phyloP scores from a whole-genome alignment of 306 rosid genomes.

The Vigna angularis region DNA sequence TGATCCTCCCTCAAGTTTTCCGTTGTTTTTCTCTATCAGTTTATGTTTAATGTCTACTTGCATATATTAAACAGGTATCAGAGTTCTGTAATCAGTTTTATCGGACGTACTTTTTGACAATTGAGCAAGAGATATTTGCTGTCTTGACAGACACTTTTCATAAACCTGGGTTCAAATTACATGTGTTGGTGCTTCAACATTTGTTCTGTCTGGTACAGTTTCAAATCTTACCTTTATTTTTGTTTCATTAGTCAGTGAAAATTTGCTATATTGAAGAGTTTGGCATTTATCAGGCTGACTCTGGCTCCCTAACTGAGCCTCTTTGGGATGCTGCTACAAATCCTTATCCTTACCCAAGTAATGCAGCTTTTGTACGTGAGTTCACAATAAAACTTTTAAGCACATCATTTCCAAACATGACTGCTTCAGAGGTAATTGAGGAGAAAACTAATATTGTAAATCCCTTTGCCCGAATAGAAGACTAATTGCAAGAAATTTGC shows the following conservation, averaged over 20 bases:
- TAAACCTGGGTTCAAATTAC: slow-evolving; percentile 98
- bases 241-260: background rate
- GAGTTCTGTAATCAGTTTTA: slow-evolving; percentile 95
- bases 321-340: slow-evolving; percentile 82
- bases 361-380: slow-evolving; percentile 80
- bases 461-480: background rate
- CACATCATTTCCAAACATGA: slow-evolving; percentile 95
- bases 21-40: background rate
- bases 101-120: slow-evolving; percentile 75
- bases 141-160: slow-evolving; percentile 96
- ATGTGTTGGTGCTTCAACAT: slow-evolving; percentile 94
- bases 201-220: slow-evolving; percentile 80
- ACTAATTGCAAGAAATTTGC: slow-evolving; percentile 44
- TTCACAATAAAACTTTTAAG: slow-evolving; percentile 90
- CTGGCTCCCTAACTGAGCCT: slow-evolving; percentile 84
- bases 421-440: slow-evolving; percentile 73
- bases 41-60: slow-evolving; percentile 11
- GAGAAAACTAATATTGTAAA: background rate
- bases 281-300: slow-evolving; percentile 65
- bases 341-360: slow-evolving; percentile 73
- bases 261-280: background rate
- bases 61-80: slow-evolving; percentile 59
- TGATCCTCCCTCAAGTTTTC: background rate
- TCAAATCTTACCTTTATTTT: slow-evolving; percentile 14
- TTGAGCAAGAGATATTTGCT: slow-evolving; percentile 95